These are phyloP conservation scores for Arthrobotrys musiformis DNA, from an alignment of 2,329 filamentous ascomycete species.

Conservation along the genomic window DNA sequence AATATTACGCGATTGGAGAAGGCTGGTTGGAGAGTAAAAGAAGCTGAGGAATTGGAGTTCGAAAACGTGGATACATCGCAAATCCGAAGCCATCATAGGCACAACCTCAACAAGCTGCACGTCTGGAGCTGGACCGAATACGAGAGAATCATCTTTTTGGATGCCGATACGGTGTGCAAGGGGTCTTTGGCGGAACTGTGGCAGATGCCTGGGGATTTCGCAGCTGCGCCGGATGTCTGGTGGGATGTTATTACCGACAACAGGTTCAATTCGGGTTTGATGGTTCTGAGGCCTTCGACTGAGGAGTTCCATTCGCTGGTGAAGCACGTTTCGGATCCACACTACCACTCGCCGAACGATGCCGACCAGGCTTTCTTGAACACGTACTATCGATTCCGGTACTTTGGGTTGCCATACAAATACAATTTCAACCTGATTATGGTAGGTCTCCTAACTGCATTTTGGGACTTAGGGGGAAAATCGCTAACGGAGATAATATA, in stretches of 20 bases:
- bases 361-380: slow-evolving; percentile 60
- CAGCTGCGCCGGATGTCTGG: slow-evolving; percentile 60
- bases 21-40: slow-evolving; percentile 59
- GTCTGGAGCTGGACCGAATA: slow-evolving; percentile 60
- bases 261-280: slow-evolving; percentile 60
- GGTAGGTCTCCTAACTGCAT: slow-evolving; percentile 42
- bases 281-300: slow-evolving; percentile 58
- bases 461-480: background rate
- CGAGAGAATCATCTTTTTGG: slow-evolving; percentile 60
- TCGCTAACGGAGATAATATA: slow-evolving; percentile 36
- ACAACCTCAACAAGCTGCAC: slow-evolving; percentile 60
- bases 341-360: slow-evolving; percentile 59
- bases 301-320: slow-evolving; percentile 59
- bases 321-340: slow-evolving; percentile 59
- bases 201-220: slow-evolving; percentile 60
- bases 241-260: slow-evolving; percentile 59
- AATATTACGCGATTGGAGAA: slow-evolving; percentile 59
- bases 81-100: slow-evolving; percentile 59
- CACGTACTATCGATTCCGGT: slow-evolving; percentile 59
- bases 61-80: slow-evolving; percentile 58
- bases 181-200: slow-evolving; percentile 59
- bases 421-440: slow-evolving; percentile 61
- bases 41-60: slow-evolving; percentile 59
- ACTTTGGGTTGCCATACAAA: slow-evolving; percentile 59
- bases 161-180: slow-evolving; percentile 60